Conservation (phyloP, 75 land plant species). For the Pinus taeda region DNA sequence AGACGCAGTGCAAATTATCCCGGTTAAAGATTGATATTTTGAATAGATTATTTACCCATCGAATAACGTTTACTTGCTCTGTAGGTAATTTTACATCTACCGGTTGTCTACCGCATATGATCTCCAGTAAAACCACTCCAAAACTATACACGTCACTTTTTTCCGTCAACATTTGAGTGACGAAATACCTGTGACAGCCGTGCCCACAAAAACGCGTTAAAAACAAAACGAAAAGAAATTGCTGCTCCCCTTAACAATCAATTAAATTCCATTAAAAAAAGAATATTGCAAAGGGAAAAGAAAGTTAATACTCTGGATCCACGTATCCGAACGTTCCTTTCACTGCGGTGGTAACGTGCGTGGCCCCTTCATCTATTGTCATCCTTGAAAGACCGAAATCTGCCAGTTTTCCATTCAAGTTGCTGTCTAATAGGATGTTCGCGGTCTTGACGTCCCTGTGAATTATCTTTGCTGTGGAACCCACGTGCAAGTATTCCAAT, state of each 20-base stretch:
- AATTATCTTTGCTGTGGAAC: slow-evolving; percentile 6
- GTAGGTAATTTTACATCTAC: background rate
- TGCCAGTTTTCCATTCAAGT: slow-evolving; percentile 19
- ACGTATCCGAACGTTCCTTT: slow-evolving; percentile 26
- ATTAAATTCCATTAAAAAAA: no score
- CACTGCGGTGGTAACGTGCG: slow-evolving; percentile 8
- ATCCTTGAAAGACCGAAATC: slow-evolving; percentile 27
- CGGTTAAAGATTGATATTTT: no score
- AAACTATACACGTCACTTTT: slow-evolving; percentile 21
- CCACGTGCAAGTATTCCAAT: slow-evolving; percentile 18
- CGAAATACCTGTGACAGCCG: background rate
- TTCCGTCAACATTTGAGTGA: slow-evolving; percentile 11
- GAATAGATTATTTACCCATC: background rate
- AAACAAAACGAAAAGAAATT: no score
- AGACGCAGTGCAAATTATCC: no score
- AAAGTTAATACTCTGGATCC: slow-evolving; percentile 21
- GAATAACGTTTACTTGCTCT: background rate
- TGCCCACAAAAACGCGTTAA: no score
- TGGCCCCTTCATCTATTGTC: background rate
- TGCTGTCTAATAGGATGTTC: background rate
- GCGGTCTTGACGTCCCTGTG: slow-evolving; percentile 7
- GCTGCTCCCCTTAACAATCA: no score
- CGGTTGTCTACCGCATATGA: background rate
- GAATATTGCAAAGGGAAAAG: no score
- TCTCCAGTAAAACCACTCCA: slow-evolving; percentile 13